Evolutionary conservation across 2,329 filamentous ascomycete species (phyloP), one percentile per base, ranked within the genome.

Genomic region (Tolypocladium cylindrosporum): DNA sequence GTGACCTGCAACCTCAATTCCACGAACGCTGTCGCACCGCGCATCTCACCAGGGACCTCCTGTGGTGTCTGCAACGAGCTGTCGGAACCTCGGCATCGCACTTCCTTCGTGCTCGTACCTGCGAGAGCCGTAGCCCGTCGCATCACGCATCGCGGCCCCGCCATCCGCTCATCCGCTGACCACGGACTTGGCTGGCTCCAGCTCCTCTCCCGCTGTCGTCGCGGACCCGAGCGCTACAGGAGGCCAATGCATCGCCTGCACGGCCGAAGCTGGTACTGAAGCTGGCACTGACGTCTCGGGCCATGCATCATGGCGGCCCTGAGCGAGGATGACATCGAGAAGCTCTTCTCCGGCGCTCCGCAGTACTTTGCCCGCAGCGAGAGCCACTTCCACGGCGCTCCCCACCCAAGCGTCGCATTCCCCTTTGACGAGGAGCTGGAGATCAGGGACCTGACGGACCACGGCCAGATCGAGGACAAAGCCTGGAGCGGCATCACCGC

Each of bases 311-410:
- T 83, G 55, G 75, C 82, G 51, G 79, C 79, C 54, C 74, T 88
- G 59, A 79, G 73, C 64, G 78, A 83, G 52, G 74, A 77, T 45
- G 84, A 88, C 63, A 74, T 90, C 55, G 83, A 86, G 72, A 83
- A 84, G 70, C 79, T 90, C 65, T 90, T 90, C 75, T 88, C 86
- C 34, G 87, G 87, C n/a, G 87, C 87, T 50, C 87, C 87, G 61
- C 86, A 89, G 68, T 90, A 87, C 74, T 85, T 84, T 69, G 79
- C 83, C 63, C 79, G 82, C 56, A 80, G 78, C 59, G 79, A 84
- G 64, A 80, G 81, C 43, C 81, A 85, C 68, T 81, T 77, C 67
- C 79, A 78, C 59, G 83, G 79, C 55, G 81, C 83, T 42, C 81
- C 82, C 27, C 79, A 84, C 64, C 85, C 86, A 27, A 83, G 77